phyloP scores from a whole-genome alignment of 1,139 yeast genomes.

The Scheffersomyces titani region DNA sequence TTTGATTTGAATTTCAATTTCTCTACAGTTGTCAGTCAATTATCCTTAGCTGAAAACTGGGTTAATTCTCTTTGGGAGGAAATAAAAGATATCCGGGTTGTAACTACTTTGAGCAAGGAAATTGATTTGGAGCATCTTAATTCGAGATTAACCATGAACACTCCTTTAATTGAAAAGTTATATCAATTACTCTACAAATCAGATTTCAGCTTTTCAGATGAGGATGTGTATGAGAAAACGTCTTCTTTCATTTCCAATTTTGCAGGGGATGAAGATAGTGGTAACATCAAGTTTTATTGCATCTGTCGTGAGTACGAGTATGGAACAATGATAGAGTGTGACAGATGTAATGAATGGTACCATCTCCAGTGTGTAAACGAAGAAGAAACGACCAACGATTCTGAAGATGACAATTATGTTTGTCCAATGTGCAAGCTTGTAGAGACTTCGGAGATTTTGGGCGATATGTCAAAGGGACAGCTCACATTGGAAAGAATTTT shows the following conservation, averaged over 20 bases:
- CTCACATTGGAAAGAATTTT: conserved; percentile 20
- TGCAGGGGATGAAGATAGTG: conserved; percentile 11
- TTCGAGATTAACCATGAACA: conserved; percentile 20
- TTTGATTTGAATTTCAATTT: conserved; percentile 27
- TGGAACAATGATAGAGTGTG: conserved; percentile 82
- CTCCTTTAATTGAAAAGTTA: conserved; percentile 25
- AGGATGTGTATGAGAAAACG: conserved; percentile 37
- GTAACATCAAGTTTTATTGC: conserved; percentile 48
- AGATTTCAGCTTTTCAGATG: conserved; percentile 37
- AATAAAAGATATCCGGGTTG: conserved; percentile 31
- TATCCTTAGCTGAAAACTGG: conserved; percentile 45
- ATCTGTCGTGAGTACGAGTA: conserved; percentile 68
- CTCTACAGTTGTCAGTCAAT: conserved; percentile 18
- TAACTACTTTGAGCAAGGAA: conserved; percentile 24
- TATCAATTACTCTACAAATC: conserved; percentile 34
- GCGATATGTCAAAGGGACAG: conserved; percentile 20
- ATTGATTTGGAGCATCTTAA: conserved; percentile 17
- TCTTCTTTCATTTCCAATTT: conserved; percentile 27
- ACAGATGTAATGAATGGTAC: conserved; percentile 77
- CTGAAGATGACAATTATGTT: conserved; percentile 42
- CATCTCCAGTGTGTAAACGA: conserved; percentile 67
- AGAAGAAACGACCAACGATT: conserved; percentile 23
- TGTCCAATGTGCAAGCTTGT: conserved; percentile 66
- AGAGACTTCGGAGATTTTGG: conserved; percentile 18
- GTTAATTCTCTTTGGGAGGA: conserved; percentile 24